Base-by-base conservation (phyloP, 176 grass and related monocot species). In the Elaeis guineensis region DNA sequence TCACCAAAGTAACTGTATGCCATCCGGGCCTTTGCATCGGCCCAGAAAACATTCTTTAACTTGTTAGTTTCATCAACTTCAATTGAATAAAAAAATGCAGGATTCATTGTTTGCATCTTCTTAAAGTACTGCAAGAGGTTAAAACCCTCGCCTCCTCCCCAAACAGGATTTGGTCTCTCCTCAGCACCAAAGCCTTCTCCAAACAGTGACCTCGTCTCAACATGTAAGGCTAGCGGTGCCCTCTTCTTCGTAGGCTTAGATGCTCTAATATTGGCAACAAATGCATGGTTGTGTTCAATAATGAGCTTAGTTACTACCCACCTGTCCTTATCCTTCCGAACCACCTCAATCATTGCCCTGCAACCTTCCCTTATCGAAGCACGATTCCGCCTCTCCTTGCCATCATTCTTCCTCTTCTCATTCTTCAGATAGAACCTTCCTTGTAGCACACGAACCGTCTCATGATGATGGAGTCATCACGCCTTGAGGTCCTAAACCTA, bases 261-360 rank as follows among this genome's bases (percentile, higher is more conserved):
- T 85, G 80, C 61, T 23, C 88, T 82, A 51, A 32, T 83, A 55
- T 75, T 82, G 50, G 78, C 50, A 16, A 83, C 92, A 17, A 97
- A 69, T 18, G 56, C 62, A 74, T 97, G 87, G 17, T 82, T 97
- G 75, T 97, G 92, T 72, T 65, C 60, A 58, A 79, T 97, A 51
- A 90, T 83, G 71, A 97, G 87, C 75, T 97, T 97, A 72, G 92
- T 85, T 28, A 97, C 64, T 51, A 91, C 78, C 92, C 92, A 97
- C n/a, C 77, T 65, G 62, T 69, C 63, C 18, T 21, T 71, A 14
- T 85, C 83, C 60, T 84, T 72, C 16, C 80, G 75, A 29, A 88
- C 70, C 21, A 96, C 92, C 69, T 96, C 92, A 78, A 96, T 88
- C 92, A 96, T 96, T n/a, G 92, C 92, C 24, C 85, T 91, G 92